Conservation (phyloP, 257 asterid genomes). For the Anisodus acutangulus region DNA sequence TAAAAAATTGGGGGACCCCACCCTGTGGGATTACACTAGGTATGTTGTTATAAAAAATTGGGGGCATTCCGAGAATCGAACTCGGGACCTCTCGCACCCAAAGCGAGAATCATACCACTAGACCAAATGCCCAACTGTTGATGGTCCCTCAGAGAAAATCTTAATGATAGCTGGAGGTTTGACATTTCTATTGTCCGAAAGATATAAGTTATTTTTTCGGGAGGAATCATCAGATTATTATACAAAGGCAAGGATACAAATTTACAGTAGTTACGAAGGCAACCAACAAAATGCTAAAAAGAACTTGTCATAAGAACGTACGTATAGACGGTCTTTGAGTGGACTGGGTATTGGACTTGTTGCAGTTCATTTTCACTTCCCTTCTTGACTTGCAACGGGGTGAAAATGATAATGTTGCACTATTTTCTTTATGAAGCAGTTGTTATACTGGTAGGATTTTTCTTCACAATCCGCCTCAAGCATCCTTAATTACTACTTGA, state of each 20-base stretch:
- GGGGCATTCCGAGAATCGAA: constrained; percentile 91
- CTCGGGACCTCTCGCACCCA: constrained; percentile 84
- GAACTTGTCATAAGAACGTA: background rate
- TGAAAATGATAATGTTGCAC: background rate
- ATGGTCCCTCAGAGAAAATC: background rate
- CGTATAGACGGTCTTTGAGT: background rate
- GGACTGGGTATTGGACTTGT: background rate
- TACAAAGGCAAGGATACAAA: no score
- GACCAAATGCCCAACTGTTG: constrained; percentile 70
- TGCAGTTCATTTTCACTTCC: background rate
- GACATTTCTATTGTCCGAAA: background rate
- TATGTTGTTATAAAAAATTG: no score
- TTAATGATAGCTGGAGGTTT: background rate
- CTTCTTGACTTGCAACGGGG: background rate
- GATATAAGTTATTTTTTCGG: no score
- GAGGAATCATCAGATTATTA: no score
- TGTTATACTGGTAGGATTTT: background rate
- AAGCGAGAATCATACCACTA: constrained; percentile 90
- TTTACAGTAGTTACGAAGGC: no score
- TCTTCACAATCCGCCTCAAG: no score
- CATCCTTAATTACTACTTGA: background rate
- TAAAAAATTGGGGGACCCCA: no score
- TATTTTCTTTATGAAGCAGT: background rate
- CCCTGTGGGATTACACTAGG: no score
- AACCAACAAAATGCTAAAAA: no score